Percentiles rank a stretch among this genome's conserved stretches.
These are phyloP conservation scores for Penicillium sp. DNA, from an alignment of 2,329 filamentous ascomycete genomes.

Conservation along the genomic window DNA sequence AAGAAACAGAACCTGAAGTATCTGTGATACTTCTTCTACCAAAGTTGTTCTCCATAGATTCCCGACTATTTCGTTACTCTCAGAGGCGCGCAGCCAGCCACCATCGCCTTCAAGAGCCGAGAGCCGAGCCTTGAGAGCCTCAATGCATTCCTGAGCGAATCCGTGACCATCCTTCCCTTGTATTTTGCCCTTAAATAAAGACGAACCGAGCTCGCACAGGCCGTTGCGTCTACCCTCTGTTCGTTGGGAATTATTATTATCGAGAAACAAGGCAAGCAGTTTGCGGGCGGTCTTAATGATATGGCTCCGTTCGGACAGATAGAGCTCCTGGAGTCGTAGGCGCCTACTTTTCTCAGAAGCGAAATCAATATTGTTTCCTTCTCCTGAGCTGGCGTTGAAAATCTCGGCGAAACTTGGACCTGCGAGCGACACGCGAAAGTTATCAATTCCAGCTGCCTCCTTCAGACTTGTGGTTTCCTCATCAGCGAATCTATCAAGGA, in stretches of 20 bases:
- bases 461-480: constrained; percentile 79
- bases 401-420: constrained; percentile 41
- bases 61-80: constrained; percentile 61
- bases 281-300: constrained; percentile 68
- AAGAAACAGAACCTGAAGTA: constrained; percentile 74
- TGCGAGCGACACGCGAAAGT: constrained; percentile 62
- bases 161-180: constrained; percentile 29
- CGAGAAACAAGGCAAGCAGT: constrained; percentile 41
- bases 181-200: constrained; percentile 38
- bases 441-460: constrained; percentile 71
- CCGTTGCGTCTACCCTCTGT: constrained; percentile 21
- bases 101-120: constrained; percentile 38
- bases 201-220: constrained; percentile 33
- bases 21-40: constrained; percentile 73
- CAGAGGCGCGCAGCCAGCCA: constrained; percentile 54
- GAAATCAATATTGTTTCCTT: constrained; percentile 53
- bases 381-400: constrained; percentile 34
- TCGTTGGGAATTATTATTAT: constrained; percentile 25
- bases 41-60: constrained; percentile 67
- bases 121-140: constrained; percentile 40
- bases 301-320: constrained; percentile 72
- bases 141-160: constrained; percentile 41
- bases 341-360: constrained; percentile 66
- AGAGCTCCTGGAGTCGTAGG: constrained; percentile 71
- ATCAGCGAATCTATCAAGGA: constrained; percentile 73